These are phyloP conservation scores for Orbilia ellipsospora DNA, from an alignment of 2,329 filamentous ascomycete species.

Conservation along the genomic window DNA sequence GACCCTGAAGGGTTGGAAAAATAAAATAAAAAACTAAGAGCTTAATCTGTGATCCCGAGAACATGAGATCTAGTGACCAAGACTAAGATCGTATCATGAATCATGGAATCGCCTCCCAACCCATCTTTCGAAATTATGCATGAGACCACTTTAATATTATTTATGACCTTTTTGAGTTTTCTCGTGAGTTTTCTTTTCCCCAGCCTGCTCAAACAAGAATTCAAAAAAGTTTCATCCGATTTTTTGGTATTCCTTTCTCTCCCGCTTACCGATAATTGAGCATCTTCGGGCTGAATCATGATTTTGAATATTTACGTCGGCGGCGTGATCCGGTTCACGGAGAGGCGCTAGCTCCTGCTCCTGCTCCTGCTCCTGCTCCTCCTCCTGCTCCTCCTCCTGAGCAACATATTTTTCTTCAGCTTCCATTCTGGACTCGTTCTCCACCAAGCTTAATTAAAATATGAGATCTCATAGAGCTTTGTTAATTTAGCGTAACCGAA, in stretches of 20 bases:
- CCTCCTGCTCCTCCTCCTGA: not conserved
- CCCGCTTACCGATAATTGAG: not conserved
- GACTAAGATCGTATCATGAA: too few species aligned
- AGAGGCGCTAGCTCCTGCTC: not conserved
- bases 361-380: not conserved
- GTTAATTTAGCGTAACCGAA: too few species aligned
- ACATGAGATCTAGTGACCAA: not conserved
- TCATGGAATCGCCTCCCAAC: too few species aligned
- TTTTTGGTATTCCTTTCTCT: too few species aligned
- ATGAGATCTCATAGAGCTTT: too few species aligned
- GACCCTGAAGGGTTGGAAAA: too few species aligned
- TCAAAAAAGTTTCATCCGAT: too few species aligned
- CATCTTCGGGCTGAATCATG: not conserved
- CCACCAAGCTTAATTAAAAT: too few species aligned
- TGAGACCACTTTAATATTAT: not conserved
- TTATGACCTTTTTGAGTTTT: not conserved
- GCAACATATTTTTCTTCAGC: not conserved
- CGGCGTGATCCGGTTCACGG: constrained; percentile 12
- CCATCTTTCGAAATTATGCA: not conserved
- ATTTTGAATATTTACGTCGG: not conserved
- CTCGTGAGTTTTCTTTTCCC: too few species aligned
- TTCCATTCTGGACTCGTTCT: not conserved
- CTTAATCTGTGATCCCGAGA: not conserved
- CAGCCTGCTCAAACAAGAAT: not conserved
- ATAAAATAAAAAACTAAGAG: not conserved